These are phyloP conservation scores for Calonectria pseudoturangicola DNA, from an alignment of 2,329 filamentous ascomycete genomes.

Conservation along the genomic window DNA sequence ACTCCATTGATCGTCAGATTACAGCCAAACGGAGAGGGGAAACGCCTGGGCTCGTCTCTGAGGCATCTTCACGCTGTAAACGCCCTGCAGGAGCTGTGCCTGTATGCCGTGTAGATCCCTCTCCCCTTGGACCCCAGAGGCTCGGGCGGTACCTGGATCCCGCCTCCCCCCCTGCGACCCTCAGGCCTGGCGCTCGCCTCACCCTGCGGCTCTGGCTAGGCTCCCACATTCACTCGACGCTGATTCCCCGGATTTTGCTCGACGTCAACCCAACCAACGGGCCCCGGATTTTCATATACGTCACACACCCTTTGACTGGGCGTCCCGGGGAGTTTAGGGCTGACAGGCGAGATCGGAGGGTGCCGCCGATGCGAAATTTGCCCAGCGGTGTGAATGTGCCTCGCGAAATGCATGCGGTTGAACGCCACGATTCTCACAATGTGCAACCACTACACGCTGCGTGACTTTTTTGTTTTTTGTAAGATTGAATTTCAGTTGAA, in stretches of 20 bases:
- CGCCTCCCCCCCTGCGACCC: background rate
- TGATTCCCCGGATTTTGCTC: slow-evolving; percentile 42
- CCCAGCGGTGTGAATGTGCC: background rate
- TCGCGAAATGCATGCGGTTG: background rate
- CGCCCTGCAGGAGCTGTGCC: slow-evolving; percentile 6
- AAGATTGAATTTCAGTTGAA: background rate
- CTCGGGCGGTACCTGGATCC: slow-evolving; percentile 18
- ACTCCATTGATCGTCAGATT: slow-evolving; percentile 28
- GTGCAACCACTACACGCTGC: no score
- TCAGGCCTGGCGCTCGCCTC: slow-evolving; percentile 22
- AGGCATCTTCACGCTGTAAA: background rate
- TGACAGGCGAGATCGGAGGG: slow-evolving; percentile 17
- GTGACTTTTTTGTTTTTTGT: no score
- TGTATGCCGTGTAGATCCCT: slow-evolving; percentile 4
- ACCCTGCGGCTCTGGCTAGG: slow-evolving; percentile 39
- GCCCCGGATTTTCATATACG: slow-evolving; percentile 8
- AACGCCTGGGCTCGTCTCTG: background rate
- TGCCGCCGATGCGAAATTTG: background rate
- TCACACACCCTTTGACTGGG: slow-evolving; percentile 27
- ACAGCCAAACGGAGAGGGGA: background rate
- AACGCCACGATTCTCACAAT: background rate
- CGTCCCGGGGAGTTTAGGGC: slow-evolving; percentile 25
- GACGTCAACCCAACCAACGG: slow-evolving; percentile 13
- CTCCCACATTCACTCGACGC: slow-evolving; percentile 44
- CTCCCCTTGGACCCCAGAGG: slow-evolving; percentile 12